Evolutionary conservation across 306 rosid species (phyloP).

Genomic region (Pachyrhizus erosus): DNA sequence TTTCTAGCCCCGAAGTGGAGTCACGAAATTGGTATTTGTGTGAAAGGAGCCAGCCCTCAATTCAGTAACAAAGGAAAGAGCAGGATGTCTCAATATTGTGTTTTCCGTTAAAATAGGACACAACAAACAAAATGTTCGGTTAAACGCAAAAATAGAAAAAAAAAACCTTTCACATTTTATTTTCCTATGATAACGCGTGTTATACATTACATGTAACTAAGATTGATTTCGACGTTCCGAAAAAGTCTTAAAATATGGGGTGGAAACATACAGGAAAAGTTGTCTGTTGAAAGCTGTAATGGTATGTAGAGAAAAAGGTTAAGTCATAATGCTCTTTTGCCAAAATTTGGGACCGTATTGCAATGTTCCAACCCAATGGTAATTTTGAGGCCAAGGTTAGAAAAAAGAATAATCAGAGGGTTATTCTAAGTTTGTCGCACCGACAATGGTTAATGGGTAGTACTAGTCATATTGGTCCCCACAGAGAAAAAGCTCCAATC

Average conservation of each 20-base stretch:
- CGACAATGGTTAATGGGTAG: constrained; percentile 44
- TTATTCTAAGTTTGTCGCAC: constrained; percentile 38
- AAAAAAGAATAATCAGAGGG: constrained; percentile 6
- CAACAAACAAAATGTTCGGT: not conserved
- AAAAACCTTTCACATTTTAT: no score
- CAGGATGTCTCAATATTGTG: not conserved
- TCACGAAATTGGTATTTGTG: constrained; percentile 31
- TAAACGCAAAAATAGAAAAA: not conserved
- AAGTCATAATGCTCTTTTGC: not conserved
- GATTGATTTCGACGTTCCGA: constrained; percentile 36
- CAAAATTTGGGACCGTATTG: constrained; percentile 26
- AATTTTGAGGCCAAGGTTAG: constrained; percentile 21
- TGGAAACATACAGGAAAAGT: constrained; percentile 7
- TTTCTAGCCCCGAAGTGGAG: constrained; percentile 1
- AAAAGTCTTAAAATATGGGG: not conserved
- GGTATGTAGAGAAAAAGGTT: not conserved
- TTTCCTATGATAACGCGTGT: not conserved
- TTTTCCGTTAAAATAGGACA: no score
- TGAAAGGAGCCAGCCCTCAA: not conserved
- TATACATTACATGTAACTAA: not conserved
- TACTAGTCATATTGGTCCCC: constrained; percentile 36
- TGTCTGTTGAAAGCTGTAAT: constrained; percentile 23
- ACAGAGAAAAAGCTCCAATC: constrained; percentile 28
- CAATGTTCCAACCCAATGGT: constrained; percentile 32
- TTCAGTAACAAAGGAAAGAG: not conserved